Base-by-base conservation (phyloP, 495 filamentous ascomycete species). In the Hypoxylon subgilvum region DNA sequence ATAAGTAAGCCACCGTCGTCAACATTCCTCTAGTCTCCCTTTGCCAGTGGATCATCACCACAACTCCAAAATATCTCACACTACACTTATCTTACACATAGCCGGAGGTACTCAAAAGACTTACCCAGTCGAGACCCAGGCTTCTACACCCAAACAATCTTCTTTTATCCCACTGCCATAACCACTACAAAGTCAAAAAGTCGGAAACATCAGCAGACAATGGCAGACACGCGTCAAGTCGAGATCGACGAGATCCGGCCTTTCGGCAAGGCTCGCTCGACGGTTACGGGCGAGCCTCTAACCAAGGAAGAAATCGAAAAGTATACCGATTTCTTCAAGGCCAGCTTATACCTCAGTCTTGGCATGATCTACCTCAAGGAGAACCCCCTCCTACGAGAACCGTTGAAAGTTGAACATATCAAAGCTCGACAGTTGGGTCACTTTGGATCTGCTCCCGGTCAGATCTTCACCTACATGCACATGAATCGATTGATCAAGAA, bases 401-500 rank as follows among this genome's bases (percentile, higher is more conserved):
- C 85, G 0, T 73, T 89, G 39, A 79, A 80, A 47, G 67, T 75
- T 6, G 81, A 85, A 42, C 82, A 89, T 65, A 74, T 89, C 69
- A 90, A 90, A 65, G 77, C 78, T 30, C 84, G 87, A 18, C 76
- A 89, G 1, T 76, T 90, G 5, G 87, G 87, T 19, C 87, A 90
- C 66, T 90, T 87, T 78, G 87, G 87, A 47, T 87, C 84, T 5
- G 86, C 87, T 43, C 84, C 87, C 12, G 87, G 86, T 22, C 87
- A 89, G 67, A 83, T 83, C 22, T 88, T 90, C 71, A 87, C 86
- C 21, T 89, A 84, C 74, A 86, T 88, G 72, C 87, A 90, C 71
- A 86, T 88, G 81, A 89, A 89, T 73, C 81, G 86, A 41, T 77
- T 89, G 21, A 88, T 89, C 76, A 88, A 84, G 67, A 89, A 89